Evolutionary conservation across 257 asterid genomes (phyloP).

Genomic region (Ajuga chamaepitys): DNA sequence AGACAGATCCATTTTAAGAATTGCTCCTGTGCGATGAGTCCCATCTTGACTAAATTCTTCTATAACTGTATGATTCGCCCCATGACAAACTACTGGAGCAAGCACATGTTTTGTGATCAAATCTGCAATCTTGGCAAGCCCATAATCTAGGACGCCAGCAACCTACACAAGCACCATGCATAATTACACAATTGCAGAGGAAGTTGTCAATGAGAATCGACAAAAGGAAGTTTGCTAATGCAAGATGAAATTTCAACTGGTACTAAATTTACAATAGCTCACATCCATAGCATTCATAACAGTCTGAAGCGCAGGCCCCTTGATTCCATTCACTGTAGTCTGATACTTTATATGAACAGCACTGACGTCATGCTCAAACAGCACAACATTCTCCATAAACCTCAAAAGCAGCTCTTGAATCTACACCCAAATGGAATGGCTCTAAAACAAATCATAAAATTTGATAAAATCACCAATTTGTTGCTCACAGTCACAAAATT

Average conservation of each 20-base stretch:
- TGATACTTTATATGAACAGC: conserved; percentile 53
- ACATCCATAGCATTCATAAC: conserved; percentile 85
- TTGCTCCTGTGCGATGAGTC: conserved; percentile 33
- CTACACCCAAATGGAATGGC: conserved; percentile 72
- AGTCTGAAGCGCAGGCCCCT: conserved; percentile 59
- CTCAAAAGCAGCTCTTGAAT: conserved; percentile 65
- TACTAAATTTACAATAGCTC: conserved; percentile 27
- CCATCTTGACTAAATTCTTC: conserved; percentile 35
- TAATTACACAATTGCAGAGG: conserved; percentile 7
- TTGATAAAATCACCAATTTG: conserved; percentile 26
- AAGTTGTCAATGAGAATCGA: neutral
- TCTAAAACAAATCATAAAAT: conserved; percentile 43
- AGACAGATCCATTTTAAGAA: conserved; percentile 57
- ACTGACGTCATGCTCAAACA: conserved; percentile 47
- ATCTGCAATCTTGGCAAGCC: conserved; percentile 85
- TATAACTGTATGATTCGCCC: conserved; percentile 37
- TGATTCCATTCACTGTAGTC: conserved; percentile 34
- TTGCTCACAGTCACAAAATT: neutral
- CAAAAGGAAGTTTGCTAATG: neutral
- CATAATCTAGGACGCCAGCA: conserved; percentile 67
- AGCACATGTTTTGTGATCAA: conserved; percentile 54
- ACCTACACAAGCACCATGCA: conserved; percentile 44
- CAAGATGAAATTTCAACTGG: conserved; percentile 1
- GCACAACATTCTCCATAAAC: conserved; percentile 67
- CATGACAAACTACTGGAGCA: conserved; percentile 44